Evolutionary conservation across 768 basidiomycete species (phyloP), one percentile per base, ranked within the genome.

Genomic region (Leccinum variicolor): DNA sequence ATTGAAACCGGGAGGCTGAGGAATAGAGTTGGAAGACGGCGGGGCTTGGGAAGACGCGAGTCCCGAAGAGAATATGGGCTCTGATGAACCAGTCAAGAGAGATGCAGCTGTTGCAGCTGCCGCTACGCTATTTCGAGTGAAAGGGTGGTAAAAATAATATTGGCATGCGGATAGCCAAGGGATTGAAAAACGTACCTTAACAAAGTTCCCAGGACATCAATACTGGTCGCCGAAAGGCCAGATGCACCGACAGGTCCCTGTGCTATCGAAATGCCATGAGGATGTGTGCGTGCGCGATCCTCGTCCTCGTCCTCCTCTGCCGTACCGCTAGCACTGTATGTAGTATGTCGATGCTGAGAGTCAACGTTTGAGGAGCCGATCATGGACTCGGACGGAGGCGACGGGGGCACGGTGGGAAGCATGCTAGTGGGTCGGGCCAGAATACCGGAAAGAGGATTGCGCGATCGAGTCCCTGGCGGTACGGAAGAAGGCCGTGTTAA

Each of bases 71-170:
- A 87, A 79, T 46, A 90, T 81, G 11, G 84, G 80, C 50, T 86
- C 82, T 4, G 85, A 83, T 23, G 85, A 82, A 34, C 89, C 89
- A 1, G 86, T 85, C n/a, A 90, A 78, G 28, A 91, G 79, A 3
- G 92, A 93, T 8, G 89, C 90, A 2, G 92, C 91, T 1, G 91
- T 92, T n/a, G 92, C 92, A 10, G 92, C 89, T n/a, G 92, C 90
- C 4, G 92, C 92, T 31, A 93, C 92, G 64, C 92, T 90, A 60
- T 50, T 68, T 19, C 17, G 50, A 8, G n/a, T 29, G 41, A 19
- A 43, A 19, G 11, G 11, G 5, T 41, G 41, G 47, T 9, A 31
- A 28, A 36, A 11, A 52, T 29, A 26, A 25, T 15, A 34, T 56
- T 13, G 21, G 50, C 50, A 29, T 17, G n/a, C 26, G 28, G n/a